A percentile compares a stretch with the other conserved stretches of the same genome.
These are phyloP conservation scores for Fusarium paranaense DNA, from an alignment of 2,329 filamentous ascomycete species.

Conservation along the genomic window DNA sequence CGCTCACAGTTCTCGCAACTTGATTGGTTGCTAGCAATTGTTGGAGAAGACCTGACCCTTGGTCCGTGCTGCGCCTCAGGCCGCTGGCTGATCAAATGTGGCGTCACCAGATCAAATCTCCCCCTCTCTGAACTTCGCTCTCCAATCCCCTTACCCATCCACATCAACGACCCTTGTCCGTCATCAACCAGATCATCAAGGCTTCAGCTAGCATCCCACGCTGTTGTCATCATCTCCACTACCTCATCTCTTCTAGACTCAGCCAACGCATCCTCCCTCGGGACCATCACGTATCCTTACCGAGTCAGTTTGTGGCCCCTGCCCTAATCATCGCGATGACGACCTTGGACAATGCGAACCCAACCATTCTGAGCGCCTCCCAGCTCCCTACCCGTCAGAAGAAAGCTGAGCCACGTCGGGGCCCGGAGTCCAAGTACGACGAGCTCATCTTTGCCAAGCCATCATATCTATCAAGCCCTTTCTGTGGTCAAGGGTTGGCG, in stretches of 20 bases:
- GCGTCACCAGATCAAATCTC: constrained; percentile 36
- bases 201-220: constrained; percentile 23
- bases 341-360: constrained; percentile 82
- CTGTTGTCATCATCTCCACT: constrained; percentile 35
- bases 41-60: background rate
- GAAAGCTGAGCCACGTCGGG: constrained; percentile 59
- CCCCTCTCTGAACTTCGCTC: constrained; percentile 33
- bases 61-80: constrained; percentile 38
- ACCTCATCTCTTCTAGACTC: constrained; percentile 23
- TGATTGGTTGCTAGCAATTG: background rate
- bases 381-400: constrained; percentile 85
- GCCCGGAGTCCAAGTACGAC: constrained; percentile 61
- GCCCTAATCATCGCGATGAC: constrained; percentile 35
- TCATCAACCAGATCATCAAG: constrained; percentile 24
- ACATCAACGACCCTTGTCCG: constrained; percentile 27
- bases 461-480: constrained; percentile 56
- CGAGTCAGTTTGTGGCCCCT: constrained; percentile 21
- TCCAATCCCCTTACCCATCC: constrained; percentile 27
- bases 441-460: constrained; percentile 60
- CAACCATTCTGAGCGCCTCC: constrained; percentile 87
- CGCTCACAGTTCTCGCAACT: background rate
- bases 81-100: constrained; percentile 38
- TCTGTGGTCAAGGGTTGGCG: constrained; percentile 51
- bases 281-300: constrained; percentile 24
- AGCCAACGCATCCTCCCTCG: background rate